Conservation (phyloP, 495 filamentous ascomycete species). For the Xeromyces bisporus region DNA sequence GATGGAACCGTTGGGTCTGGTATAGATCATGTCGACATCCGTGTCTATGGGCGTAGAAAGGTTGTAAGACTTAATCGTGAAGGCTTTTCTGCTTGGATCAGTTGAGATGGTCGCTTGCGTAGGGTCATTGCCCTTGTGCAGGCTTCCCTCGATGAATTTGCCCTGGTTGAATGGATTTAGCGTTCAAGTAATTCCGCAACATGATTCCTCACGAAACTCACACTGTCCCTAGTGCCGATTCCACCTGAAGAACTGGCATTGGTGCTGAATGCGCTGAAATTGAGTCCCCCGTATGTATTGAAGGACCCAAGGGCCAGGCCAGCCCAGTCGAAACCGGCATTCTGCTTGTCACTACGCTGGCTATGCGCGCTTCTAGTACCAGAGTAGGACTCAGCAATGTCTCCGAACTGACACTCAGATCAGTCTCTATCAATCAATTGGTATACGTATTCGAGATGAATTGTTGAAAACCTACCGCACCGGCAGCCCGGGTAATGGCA, state of each 20-base stretch:
- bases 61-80: constrained; percentile 60
- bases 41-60: constrained; percentile 55
- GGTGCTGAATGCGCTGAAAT: constrained; percentile 57
- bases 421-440: constrained; percentile 3
- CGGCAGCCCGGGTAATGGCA: constrained; percentile 16
- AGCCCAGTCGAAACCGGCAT: constrained; percentile 52
- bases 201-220: too few species aligned
- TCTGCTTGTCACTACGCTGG: constrained; percentile 50
- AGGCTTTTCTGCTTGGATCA: constrained; percentile 33
- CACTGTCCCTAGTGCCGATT: constrained; percentile 28
- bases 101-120: constrained; percentile 2
- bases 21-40: constrained; percentile 67
- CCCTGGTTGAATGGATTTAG: too few species aligned
- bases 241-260: constrained; percentile 32
- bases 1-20: constrained; percentile 58
- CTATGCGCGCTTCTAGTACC: constrained; percentile 64
- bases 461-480: constrained; percentile 11
- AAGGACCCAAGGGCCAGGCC: constrained; percentile 47
- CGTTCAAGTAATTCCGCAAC: too few species aligned
- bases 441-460: not conserved
- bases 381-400: constrained; percentile 39
- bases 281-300: constrained; percentile 48
- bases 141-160: constrained; percentile 50
- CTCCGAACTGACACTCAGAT: constrained; percentile 32
- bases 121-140: constrained; percentile 25